A percentile compares a stretch with the other conserved stretches of the same genome.
These are phyloP conservation scores for Biscutella laevigata DNA, from an alignment of 441 rosid species.

Conservation along the genomic window DNA sequence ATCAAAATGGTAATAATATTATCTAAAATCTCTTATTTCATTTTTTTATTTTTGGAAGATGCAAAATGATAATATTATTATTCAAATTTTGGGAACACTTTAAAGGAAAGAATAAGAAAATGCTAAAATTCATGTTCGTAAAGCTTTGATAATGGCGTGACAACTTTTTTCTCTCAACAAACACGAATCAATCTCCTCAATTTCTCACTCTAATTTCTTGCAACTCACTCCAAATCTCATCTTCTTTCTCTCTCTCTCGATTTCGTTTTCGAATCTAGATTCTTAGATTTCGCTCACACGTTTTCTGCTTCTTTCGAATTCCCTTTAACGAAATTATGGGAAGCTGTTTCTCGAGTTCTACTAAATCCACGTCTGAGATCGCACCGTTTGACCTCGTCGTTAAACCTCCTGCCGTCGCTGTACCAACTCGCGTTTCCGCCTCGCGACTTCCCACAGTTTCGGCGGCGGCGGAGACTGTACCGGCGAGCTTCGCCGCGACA, in stretches of 20 bases:
- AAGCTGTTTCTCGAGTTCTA: conserved; percentile 30
- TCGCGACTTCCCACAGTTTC: neutral
- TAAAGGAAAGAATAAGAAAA: neutral
- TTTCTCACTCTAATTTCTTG: conserved; percentile 19
- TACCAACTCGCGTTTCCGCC: neutral
- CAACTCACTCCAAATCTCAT: conserved; percentile 16
- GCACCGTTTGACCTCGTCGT: conserved; percentile 30
- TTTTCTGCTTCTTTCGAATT: too few species aligned
- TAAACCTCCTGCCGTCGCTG: conserved; percentile 2
- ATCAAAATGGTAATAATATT: too few species aligned
- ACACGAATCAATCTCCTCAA: neutral
- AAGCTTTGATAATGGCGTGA: conserved; percentile 29
- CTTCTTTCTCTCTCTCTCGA: neutral
- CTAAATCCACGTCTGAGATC: conserved; percentile 37
- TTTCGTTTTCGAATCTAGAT: neutral
- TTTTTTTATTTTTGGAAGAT: too few species aligned
- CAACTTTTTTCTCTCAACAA: conserved; percentile 14
- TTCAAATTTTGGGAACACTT: neutral
- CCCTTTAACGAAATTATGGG: conserved; percentile 44
- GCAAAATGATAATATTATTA: too few species aligned
- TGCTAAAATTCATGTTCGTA: neutral
- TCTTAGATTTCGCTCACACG: conserved; percentile 9
- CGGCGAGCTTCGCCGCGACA: conserved; percentile 10
- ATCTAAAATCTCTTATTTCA: too few species aligned
- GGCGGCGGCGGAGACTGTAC: neutral